Evolutionary conservation across 192 early-diverging fungal species (phyloP).

Genomic region (Funneliformis geosporum): DNA sequence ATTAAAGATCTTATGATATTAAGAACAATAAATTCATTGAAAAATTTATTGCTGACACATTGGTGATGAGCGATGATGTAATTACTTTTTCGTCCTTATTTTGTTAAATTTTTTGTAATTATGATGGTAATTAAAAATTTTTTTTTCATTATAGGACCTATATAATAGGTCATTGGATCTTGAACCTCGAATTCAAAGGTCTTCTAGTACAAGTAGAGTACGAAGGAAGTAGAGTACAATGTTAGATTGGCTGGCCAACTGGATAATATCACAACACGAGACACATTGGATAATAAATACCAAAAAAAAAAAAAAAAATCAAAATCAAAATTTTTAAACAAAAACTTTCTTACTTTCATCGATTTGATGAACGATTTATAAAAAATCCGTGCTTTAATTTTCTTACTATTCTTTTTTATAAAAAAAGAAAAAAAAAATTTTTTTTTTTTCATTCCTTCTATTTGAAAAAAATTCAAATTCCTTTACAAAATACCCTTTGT

Average conservation of each 20-base stretch:
- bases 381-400: too few species aligned
- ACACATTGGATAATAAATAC: neutral
- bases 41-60: slow-evolving; percentile 38
- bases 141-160: slow-evolving; percentile 35
- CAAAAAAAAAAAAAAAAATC: neutral
- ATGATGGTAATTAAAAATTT: neutral
- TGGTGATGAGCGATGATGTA: slow-evolving; percentile 41
- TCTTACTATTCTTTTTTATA: neutral
- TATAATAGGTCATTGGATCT: slow-evolving; percentile 42
- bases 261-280: neutral
- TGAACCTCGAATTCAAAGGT: slow-evolving; percentile 37
- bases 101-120: neutral
- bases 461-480: too few species aligned
- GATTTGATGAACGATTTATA: too few species aligned
- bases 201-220: slow-evolving; percentile 8
- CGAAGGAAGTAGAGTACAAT: slow-evolving; percentile 9
- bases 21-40: slow-evolving; percentile 43
- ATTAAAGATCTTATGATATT: slow-evolving; percentile 35
- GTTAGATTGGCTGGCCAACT: neutral
- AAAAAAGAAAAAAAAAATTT: too few species aligned
- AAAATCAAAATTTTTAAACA: too few species aligned
- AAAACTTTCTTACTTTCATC: too few species aligned
- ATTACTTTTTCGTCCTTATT: neutral
- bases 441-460: too few species aligned
- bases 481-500: neutral